Percentiles rank a stretch among this genome's conserved stretches.
Conservation (phyloP, 768 basidiomycete genomes). For the Mycena haematopus region DNA sequence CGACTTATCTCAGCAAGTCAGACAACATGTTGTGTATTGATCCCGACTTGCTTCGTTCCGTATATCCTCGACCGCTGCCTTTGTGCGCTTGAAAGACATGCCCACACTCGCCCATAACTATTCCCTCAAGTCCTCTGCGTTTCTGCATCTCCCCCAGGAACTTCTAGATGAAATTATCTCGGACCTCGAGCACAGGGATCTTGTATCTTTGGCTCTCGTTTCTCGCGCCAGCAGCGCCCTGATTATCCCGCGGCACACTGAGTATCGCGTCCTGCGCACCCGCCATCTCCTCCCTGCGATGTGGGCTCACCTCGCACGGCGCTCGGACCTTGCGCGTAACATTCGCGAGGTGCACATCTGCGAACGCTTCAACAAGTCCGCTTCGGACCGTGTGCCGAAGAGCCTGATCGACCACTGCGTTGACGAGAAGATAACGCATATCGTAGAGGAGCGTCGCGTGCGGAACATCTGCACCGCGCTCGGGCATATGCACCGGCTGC, state of each 20-base stretch:
- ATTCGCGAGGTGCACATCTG: conserved; percentile 54
- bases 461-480: conserved; percentile 49
- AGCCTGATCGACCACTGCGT: conserved; percentile 41
- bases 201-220: conserved; percentile 52
- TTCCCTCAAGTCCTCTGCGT: not conserved
- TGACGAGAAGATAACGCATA: conserved; percentile 34
- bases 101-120: not conserved
- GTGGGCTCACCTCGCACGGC: conserved; percentile 58
- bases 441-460: conserved; percentile 42
- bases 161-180: conserved; percentile 54
- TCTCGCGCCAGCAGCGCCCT: conserved; percentile 44
- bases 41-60: conserved; percentile 20
- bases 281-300: conserved; percentile 46
- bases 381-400: conserved; percentile 50
- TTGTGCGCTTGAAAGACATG: conserved; percentile 4
- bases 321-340: conserved; percentile 54
- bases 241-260: conserved; percentile 54
- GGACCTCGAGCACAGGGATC: conserved; percentile 50
- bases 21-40: conserved; percentile 3
- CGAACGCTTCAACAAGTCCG: conserved; percentile 43
- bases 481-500: conserved; percentile 47
- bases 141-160: conserved; percentile 52
- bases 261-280: conserved; percentile 57
- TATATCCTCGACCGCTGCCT: not conserved
- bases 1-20: not conserved